Base-by-base conservation (phyloP, 768 basidiomycete species). In the Trametes cubensis region DNA sequence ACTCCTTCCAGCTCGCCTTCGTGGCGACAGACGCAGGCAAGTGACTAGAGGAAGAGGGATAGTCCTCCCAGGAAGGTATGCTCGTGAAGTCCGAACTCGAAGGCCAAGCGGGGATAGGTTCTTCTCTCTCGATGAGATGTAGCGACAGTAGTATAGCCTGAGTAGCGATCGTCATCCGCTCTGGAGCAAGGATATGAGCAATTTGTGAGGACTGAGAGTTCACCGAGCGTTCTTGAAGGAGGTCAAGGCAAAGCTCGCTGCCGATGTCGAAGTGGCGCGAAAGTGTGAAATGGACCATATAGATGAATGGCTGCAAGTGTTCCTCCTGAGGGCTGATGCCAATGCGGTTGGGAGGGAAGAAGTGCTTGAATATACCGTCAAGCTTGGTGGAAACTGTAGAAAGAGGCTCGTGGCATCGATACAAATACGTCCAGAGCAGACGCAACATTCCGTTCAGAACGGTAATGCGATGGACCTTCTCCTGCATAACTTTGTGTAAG, bases 341-440 rank as follows among this genome's bases (percentile, higher is more conserved):
- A 4, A 83, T 73, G 25, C 89, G 83, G 58, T 86, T 86, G 4
- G 85, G 70, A 6, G 95, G 93, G 71, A 95, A 93, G 73, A 95
- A 88, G 54, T 86, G 79, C 67, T 87, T 92, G 52, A 92, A 70
- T 41, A 95, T 69, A 0, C 74, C 76, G 63, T 97, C 94, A 42
- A 98, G 75, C 69, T 89, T 93, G 28, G 85, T 76, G n/a, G 86
- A 85, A n/a, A 86, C 87, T 3, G 90, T 88, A 0, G 94, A 90
- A 2, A 85, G 77, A 6, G 90, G 82, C 73, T 98, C 95, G 65
- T 89, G 87, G 70, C 94, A 95, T 17, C 95, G 88, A 71, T 93
- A 95, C n/a, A 97, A 79, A 73, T 97, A 98, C 2, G 94, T 92
- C 95, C 95, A 98, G 38, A 95, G 76, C 44, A 97, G 74, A 10